Evolutionary conservation across 768 basidiomycete genomes (phyloP).

Genomic region (Leccinum pellstonianum): DNA sequence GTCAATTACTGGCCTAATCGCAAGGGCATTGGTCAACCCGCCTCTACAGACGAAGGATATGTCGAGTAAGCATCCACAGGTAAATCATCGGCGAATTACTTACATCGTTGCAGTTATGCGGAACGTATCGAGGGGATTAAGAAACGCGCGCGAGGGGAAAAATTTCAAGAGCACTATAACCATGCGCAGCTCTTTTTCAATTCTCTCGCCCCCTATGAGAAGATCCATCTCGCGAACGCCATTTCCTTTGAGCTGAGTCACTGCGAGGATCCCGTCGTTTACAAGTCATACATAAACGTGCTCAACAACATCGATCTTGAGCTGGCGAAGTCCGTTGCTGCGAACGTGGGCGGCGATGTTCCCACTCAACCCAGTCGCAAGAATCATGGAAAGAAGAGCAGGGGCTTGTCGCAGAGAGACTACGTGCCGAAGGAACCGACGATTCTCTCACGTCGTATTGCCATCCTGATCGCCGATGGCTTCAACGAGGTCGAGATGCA

Average conservation of each 20-base stretch:
- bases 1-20: conserved; percentile 89
- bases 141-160: conserved; percentile 59
- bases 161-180: conserved; percentile 74
- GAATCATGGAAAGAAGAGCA: conserved; percentile 59
- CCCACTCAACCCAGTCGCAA: conserved; percentile 49
- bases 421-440: conserved; percentile 55
- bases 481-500: conserved; percentile 62
- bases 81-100: neutral
- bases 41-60: conserved; percentile 49
- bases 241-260: conserved; percentile 84
- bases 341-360: conserved; percentile 57
- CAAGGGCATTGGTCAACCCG: conserved; percentile 46
- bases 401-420: conserved; percentile 58
- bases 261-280: conserved; percentile 73
- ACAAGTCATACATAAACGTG: conserved; percentile 61
- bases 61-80: conserved; percentile 41
- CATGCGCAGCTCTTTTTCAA: conserved; percentile 86
- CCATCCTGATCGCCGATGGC: conserved; percentile 73
- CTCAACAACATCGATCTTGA: conserved; percentile 74
- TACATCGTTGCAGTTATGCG: conserved; percentile 38
- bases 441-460: conserved; percentile 68
- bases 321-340: conserved; percentile 67
- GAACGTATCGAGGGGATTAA: conserved; percentile 54
- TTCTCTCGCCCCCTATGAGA: conserved; percentile 68
- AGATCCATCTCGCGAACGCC: conserved; percentile 66